Base-by-base conservation (phyloP, 2,329 filamentous ascomycete genomes). In the Nigrograna mackinnonii region DNA sequence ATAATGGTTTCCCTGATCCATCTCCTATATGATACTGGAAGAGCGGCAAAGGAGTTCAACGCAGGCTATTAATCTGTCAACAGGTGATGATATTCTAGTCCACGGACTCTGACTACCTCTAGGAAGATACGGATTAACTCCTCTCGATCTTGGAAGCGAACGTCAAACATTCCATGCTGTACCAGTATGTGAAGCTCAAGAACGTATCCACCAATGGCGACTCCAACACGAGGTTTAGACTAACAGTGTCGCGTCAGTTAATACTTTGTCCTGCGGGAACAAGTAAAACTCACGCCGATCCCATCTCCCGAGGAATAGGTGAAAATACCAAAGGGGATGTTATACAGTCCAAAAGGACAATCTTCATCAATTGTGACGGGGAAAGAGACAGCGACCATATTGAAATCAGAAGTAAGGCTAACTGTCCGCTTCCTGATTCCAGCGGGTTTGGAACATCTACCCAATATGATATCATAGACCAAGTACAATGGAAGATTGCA, bases 271-370 rank as follows among this genome's bases (percentile, higher is more conserved):
- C 40, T 3, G 43, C 24, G 14, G 24, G 11, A 28, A 12, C 11
- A 28, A 14, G 14, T 28, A 28, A 11, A 28, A 28, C 11, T 3
- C 11, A 11, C 14, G 2, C 14, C 14, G 24, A 28, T 12, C 11
- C 11, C 14, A 12, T 14, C 24, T 12, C 14, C 11, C 24, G 3
- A n/a, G 31, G 12, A 17, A 9, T 34, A 44, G 2, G 40, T 43
- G 11, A 46, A 34, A 7, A 50, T 39, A 5, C 47, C 47, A 22
- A 50, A 50, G 5, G 47, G 47, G 3, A 50, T 44, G 21, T 47
- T 50, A 6, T 38, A n/a, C 1, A 44, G 17, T 9, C 39, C 42
- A 22, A 50, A 50, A 6, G 44, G 41, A 7, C 37, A 44, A 14
- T 18, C 31, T n/a, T n/a, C n/a, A n/a, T n/a, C n/a, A n/a, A n/a